Conservation (phyloP, 441 rosid species). For the Mallotus repandus region DNA sequence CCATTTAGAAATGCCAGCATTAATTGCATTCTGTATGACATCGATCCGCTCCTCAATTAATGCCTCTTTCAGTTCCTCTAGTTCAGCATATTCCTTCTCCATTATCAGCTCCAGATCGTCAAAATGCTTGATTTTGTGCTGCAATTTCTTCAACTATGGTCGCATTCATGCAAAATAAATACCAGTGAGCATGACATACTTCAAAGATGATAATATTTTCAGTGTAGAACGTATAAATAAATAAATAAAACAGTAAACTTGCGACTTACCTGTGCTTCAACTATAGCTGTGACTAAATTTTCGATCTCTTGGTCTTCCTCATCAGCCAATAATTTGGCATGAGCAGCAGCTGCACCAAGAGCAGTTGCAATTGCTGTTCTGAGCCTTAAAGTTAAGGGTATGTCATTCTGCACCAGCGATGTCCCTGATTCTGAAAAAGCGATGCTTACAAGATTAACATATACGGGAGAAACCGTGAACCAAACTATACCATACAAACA, state of each 20-base stretch:
- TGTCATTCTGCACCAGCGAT: slow-evolving; percentile 28
- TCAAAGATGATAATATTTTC: slow-evolving; percentile 12
- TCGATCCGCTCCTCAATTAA: slow-evolving; percentile 56
- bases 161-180: slow-evolving; percentile 12
- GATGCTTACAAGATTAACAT: not conserved
- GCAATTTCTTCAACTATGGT: slow-evolving; percentile 65
- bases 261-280: slow-evolving; percentile 69
- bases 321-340: slow-evolving; percentile 73
- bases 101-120: slow-evolving; percentile 68
- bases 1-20: slow-evolving; percentile 52
- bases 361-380: slow-evolving; percentile 80
- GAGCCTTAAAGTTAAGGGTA: slow-evolving; percentile 65
- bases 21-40: slow-evolving; percentile 47
- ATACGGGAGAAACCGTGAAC: no score
- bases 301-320: slow-evolving; percentile 82
- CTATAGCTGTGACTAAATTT: slow-evolving; percentile 51
- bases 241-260: slow-evolving; percentile 6
- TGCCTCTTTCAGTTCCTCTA: slow-evolving; percentile 50
- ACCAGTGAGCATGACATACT: not conserved
- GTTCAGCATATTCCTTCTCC: slow-evolving; percentile 66
- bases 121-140: slow-evolving; percentile 58
- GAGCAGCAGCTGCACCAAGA: slow-evolving; percentile 79
- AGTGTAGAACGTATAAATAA: not conserved
- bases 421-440: slow-evolving; percentile 34
- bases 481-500: not conserved